Evolutionary conservation across 2,329 filamentous ascomycete species (phyloP).

Genomic region (Blumeria hordei): DNA sequence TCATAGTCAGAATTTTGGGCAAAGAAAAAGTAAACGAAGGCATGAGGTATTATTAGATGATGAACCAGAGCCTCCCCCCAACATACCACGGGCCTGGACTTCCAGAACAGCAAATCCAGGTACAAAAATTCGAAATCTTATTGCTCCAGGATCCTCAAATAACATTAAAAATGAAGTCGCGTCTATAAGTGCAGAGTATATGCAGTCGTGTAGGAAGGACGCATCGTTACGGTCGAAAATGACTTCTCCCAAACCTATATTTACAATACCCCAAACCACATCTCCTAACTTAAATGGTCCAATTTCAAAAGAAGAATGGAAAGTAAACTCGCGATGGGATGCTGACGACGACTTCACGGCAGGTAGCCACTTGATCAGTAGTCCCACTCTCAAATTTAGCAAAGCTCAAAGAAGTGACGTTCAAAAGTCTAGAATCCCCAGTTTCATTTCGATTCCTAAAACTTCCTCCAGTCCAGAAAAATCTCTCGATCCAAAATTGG

Average conservation of each 20-base stretch:
- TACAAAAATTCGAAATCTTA: constrained; percentile 1
- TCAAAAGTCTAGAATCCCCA: too few species aligned
- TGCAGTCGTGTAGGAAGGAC: constrained; percentile 2
- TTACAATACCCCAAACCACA: constrained; percentile 8
- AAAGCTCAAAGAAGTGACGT: too few species aligned
- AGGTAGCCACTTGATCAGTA: constrained; percentile 7
- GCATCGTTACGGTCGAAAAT: constrained; percentile 4
- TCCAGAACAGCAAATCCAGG: constrained; percentile 5
- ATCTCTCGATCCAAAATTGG: too few species aligned
- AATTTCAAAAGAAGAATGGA: constrained; percentile 7
- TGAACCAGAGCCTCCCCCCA: constrained; percentile 7
- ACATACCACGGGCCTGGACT: constrained; percentile 5
- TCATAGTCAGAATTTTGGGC: background rate
- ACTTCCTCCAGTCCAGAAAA: too few species aligned
- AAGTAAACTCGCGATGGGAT: constrained; percentile 6
- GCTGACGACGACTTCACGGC: constrained; percentile 13
- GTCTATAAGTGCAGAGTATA: background rate
- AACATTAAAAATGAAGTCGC: constrained; percentile 3
- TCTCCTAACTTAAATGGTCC: constrained; percentile 3
- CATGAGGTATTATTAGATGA: background rate
- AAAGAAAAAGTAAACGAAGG: background rate
- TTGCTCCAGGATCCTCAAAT: constrained; percentile 4
- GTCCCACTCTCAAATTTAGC: constrained; percentile 7
- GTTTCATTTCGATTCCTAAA: too few species aligned
- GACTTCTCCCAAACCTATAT: constrained; percentile 5